These are phyloP conservation scores for Escovopsis weberi DNA, from an alignment of 2,329 filamentous ascomycete genomes.

Conservation along the genomic window DNA sequence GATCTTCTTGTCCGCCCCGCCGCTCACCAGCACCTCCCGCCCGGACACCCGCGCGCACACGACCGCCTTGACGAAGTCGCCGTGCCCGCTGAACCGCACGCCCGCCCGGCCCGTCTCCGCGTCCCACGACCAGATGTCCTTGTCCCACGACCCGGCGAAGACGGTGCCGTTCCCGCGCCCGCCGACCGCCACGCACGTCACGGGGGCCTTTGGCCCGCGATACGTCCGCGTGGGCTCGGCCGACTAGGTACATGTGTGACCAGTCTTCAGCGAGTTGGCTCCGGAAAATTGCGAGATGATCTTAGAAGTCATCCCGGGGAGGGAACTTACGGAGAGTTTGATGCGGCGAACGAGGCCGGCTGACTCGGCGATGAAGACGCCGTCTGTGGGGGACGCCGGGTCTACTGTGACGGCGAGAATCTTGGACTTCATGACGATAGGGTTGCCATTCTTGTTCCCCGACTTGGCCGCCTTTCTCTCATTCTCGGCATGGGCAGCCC, in stretches of 20 bases:
- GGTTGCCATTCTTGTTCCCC: conserved; percentile 66
- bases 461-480: conserved; percentile 53
- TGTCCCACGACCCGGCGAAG: conserved; percentile 92
- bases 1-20: conserved; percentile 65
- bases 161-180: conserved; percentile 42
- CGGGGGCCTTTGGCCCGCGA: conserved; percentile 61
- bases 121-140: conserved; percentile 77
- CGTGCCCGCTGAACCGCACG: conserved; percentile 59
- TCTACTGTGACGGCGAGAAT: conserved; percentile 61
- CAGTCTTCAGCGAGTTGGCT: not conserved
- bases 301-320: no score
- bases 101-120: conserved; percentile 37
- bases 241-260: conserved; percentile 11
- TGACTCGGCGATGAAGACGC: conserved; percentile 73
- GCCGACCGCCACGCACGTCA: conserved; percentile 61
- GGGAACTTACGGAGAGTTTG: conserved; percentile 49
- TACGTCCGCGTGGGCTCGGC: conserved; percentile 32
- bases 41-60: conserved; percentile 45
- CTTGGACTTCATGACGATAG: conserved; percentile 72
- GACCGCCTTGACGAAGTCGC: conserved; percentile 83
- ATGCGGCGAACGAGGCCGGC: conserved; percentile 66
- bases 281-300: no score
- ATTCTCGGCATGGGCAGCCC: conserved; percentile 5
- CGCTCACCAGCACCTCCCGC: conserved; percentile 53
- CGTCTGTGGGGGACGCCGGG: conserved; percentile 40